Evolutionary conservation across 164 flowering plant species (phyloP), one percentile per base, ranked within the genome.

Genomic region (Vitis riparia): DNA sequence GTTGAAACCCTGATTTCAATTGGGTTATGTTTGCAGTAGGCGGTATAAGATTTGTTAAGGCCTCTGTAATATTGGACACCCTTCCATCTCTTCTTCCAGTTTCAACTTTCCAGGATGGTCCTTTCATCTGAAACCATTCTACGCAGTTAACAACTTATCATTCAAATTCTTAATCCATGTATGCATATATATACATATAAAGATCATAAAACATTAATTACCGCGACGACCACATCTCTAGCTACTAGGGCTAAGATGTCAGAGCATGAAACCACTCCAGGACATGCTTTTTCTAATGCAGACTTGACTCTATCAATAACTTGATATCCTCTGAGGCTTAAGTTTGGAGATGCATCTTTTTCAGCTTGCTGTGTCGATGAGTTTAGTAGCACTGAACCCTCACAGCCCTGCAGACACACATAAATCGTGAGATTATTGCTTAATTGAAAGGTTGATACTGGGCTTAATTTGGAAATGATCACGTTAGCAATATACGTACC

Each of bases 41-140:
- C n/a, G 88, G 52, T 14, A 82, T 81, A 1, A 89, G 62, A 71
- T 83, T 78, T 7, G 12, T 17, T 19, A 82, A 58, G n/a, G 84
- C 83, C 12, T 89, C 93, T 0, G 69, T 12, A 1, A 63, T 51
- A 0, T 6, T 55, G 0, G 96, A 87, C 2, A 89, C 80, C 10
- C 32, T 73, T 30, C 96, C 93, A 68, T 91, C 96, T 82, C 91
- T 84, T 68, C 96, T 56, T 55, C 97, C 93, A 0, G 88, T 84
- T 3, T 75, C 83, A 19, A 88, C 91, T 16, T 72, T 15, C 84
- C 85, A 86, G 8, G 7, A 55, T 47, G 86, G 80, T 75, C 91
- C 90, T 6, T 66, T 69, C 13, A 52, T 27, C 86, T 85, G 66
- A 65, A 23, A 23, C 23, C 23, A 23, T 23, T 23, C 23, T 23